phyloP scores from a whole-genome alignment of 495 filamentous ascomycete species.

The Penicillium riverlandense region DNA sequence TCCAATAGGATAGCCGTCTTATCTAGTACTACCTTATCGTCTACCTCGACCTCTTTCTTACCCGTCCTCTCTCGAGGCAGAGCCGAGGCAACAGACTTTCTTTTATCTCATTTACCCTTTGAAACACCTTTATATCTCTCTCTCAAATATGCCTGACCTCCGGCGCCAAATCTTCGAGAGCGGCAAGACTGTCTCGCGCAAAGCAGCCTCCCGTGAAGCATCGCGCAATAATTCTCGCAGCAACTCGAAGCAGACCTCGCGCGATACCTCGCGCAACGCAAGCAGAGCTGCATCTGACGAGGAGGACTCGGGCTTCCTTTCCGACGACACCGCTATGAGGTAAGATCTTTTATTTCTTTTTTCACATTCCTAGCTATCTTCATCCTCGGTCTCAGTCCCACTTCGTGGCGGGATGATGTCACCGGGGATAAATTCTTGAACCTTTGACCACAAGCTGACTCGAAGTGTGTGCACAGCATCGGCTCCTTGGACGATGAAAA shows the following conservation, averaged over 20 bases:
- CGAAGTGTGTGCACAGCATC: conserved; percentile 7
- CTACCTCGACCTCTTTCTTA: too few species aligned
- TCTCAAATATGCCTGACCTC: conserved; percentile 44
- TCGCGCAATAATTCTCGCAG: conserved; percentile 58
- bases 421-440: conserved; percentile 5
- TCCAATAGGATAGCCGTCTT: conserved; percentile 21
- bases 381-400: conserved; percentile 7
- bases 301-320: conserved; percentile 58
- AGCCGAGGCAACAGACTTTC: background rate
- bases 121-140: conserved; percentile 6
- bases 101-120: conserved; percentile 1
- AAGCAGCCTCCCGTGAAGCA: conserved; percentile 67
- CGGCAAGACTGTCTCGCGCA: conserved; percentile 88
- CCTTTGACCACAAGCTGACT: too few species aligned
- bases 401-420: conserved; percentile 34
- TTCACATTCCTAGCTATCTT: conserved; percentile 10
- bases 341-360: conserved; percentile 39
- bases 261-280: conserved; percentile 47
- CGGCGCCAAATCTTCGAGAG: conserved; percentile 74
- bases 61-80: too few species aligned
- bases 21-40: background rate
- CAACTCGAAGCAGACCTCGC: conserved; percentile 55
- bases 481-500: conserved; percentile 56
- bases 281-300: conserved; percentile 68
- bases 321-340: conserved; percentile 66